Conservation (phyloP, 2,329 filamentous ascomycete genomes). For the Sporothrix humicola region DNA sequence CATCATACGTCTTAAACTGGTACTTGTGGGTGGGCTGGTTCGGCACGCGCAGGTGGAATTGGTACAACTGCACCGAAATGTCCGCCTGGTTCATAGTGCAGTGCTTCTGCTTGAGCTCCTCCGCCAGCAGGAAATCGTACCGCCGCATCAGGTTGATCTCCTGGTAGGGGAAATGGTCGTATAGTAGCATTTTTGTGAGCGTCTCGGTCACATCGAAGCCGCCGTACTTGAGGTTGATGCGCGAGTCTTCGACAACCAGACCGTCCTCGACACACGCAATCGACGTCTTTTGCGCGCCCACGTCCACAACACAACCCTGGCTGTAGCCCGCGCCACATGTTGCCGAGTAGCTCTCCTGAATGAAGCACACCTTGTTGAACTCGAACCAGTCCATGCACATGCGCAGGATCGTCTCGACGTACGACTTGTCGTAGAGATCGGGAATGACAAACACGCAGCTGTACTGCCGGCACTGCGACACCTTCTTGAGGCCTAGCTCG, state of each 20-base stretch:
- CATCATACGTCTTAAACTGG: constrained; percentile 95
- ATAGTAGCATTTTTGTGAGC: constrained; percentile 97
- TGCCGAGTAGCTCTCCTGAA: constrained; percentile 93
- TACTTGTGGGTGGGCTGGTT: constrained; percentile 92
- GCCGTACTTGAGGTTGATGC: constrained; percentile 93
- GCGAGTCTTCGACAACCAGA: constrained; percentile 90
- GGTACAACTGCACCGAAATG: constrained; percentile 83
- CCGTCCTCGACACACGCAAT: constrained; percentile 97
- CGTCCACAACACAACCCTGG: constrained; percentile 91
- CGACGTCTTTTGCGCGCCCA: constrained; percentile 96
- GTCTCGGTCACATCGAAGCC: constrained; percentile 92
- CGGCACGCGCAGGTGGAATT: constrained; percentile 88
- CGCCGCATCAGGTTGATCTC: constrained; percentile 90
- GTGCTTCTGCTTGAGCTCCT: constrained; percentile 92
- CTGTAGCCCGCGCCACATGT: constrained; percentile 96
- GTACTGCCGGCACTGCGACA: constrained; percentile 85
- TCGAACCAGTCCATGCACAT: constrained; percentile 89
- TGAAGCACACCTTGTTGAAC: constrained; percentile 87
- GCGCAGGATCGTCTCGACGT: constrained; percentile 82
- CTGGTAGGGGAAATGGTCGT: constrained; percentile 91
- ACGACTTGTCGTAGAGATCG: constrained; percentile 93
- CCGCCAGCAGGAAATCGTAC: constrained; percentile 90
- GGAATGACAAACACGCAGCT: constrained; percentile 97
- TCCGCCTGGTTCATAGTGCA: constrained; percentile 90
- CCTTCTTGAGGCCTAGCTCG: constrained; percentile 79